These are phyloP conservation scores for Trichoderma sp. DNA, from an alignment of 2,329 filamentous ascomycete genomes.

Conservation along the genomic window DNA sequence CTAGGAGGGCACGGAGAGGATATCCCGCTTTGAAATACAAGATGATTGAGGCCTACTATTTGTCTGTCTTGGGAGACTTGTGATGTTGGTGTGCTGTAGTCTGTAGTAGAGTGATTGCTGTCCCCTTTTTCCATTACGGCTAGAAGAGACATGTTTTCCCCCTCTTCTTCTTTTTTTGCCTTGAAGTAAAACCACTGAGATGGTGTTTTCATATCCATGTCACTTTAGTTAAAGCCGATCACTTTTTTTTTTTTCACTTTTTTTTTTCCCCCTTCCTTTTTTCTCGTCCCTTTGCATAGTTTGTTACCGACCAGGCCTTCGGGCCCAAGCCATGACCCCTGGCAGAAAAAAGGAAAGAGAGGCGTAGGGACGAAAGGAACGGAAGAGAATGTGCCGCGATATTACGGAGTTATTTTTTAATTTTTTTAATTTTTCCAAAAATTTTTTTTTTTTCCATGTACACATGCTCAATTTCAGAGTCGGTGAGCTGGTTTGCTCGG, in stretches of 20 bases:
- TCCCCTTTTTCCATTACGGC: neutral
- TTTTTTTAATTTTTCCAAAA: too few species aligned
- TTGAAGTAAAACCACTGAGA: neutral
- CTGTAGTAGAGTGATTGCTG: neutral
- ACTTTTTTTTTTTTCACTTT: neutral
- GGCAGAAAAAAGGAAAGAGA: neutral
- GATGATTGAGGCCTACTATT: neutral
- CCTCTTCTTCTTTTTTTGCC: fast-evolving
- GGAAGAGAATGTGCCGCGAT: neutral
- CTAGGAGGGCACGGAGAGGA: neutral
- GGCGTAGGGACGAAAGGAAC: neutral
- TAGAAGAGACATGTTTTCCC: neutral
- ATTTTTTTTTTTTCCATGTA: too few species aligned
- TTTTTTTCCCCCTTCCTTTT: neutral
- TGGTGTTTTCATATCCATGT: neutral
- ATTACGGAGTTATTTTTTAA: neutral
- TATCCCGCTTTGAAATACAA: neutral
- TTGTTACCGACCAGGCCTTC: neutral
- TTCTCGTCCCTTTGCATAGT: neutral
- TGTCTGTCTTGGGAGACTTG: neutral
- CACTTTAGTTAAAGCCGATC: neutral
- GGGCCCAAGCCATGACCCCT: neutral
- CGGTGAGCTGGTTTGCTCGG: too few species aligned
- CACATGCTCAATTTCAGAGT: neutral
- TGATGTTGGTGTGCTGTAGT: neutral